Evolutionary conservation across 306 rosid genomes (phyloP).

Genomic region (Ziziphus jujuba): DNA sequence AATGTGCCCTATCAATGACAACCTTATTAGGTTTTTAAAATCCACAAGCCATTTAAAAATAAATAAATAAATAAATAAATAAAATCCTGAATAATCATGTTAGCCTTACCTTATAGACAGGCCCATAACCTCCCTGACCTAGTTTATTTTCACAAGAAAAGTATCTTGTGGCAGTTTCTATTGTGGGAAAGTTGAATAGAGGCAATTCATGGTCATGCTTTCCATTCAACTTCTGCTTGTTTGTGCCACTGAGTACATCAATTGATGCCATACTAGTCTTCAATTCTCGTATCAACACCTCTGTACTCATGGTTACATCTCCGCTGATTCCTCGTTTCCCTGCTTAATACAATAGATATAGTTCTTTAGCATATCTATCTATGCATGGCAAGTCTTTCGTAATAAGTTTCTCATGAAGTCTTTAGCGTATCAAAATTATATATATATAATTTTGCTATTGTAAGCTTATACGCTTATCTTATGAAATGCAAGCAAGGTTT

Average conservation of each 20-base stretch:
- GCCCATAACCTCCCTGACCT: constrained; percentile 4
- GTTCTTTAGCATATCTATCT: no score
- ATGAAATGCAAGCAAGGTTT: no score
- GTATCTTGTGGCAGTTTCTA: not conserved
- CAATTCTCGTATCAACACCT: not conserved
- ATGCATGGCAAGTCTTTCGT: no score
- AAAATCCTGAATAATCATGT: not conserved
- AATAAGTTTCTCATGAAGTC: no score
- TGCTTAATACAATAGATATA: no score
- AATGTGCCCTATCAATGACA: not conserved
- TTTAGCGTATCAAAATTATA: no score
- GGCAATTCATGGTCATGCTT: not conserved
- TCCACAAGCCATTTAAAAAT: not conserved
- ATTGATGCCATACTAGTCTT: not conserved
- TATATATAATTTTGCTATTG: no score
- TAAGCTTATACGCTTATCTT: no score
- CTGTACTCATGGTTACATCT: not conserved
- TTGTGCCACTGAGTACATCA: not conserved
- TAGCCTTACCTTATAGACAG: not conserved
- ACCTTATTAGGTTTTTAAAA: not conserved
- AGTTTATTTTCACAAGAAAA: not conserved
- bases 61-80: no score
- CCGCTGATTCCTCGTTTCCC: no score
- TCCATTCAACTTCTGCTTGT: not conserved
- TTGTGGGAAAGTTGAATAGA: not conserved